These are phyloP conservation scores for Tetracladium setigerum DNA, from an alignment of 495 filamentous ascomycete genomes.

Conservation along the genomic window DNA sequence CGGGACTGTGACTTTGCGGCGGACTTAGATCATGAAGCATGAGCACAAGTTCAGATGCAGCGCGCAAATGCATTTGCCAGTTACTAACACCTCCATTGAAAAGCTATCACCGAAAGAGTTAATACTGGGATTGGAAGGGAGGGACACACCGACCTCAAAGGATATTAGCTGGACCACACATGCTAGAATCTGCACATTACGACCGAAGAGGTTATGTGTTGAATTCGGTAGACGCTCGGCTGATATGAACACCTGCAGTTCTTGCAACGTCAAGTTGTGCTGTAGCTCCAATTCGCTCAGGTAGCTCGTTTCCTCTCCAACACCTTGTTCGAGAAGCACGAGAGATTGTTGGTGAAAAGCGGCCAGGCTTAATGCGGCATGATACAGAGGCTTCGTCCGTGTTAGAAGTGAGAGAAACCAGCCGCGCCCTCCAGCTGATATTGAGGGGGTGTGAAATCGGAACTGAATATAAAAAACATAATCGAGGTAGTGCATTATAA, in stretches of 20 bases:
- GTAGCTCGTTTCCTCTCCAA: not conserved
- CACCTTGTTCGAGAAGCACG: not conserved
- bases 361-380: slow-evolving; percentile 9
- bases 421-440: slow-evolving; percentile 4
- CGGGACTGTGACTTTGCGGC: too few relatives aligned
- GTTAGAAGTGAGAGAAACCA: slow-evolving; percentile 12
- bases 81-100: slow-evolving; percentile 3
- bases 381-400: slow-evolving; percentile 14
- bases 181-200: slow-evolving; percentile 7
- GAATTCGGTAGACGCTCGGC: not conserved
- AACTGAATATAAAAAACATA: slow-evolving; percentile 12
- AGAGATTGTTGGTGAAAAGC: slow-evolving; percentile 11
- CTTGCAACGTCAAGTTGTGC: slow-evolving; percentile 1
- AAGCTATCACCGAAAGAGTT: not conserved
- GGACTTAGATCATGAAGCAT: not conserved
- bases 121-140: not conserved
- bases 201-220: not conserved
- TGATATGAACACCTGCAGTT: not conserved
- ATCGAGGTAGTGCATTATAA: slow-evolving; percentile 15
- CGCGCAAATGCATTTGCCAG: slow-evolving; percentile 3
- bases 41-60: not conserved
- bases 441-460: slow-evolving; percentile 4
- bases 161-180: slow-evolving; percentile 9
- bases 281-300: slow-evolving; percentile 2
- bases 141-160: not conserved